Conservation (phyloP, 78 protist species). For the slime mould (Dictyostelium discoideum) region dicty_2.7 NC_007091.3:1110001-1110500, state of each 20-base stretch:
- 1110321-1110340: neutral
- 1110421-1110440: too few relatives aligned
- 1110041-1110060: conserved; percentile 1
- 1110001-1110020: neutral
- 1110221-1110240: too few relatives aligned
- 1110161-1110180: neutral
- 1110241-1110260: too few relatives aligned
- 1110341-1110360: neutral
- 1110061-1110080: neutral
- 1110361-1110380: neutral
- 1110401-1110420: too few relatives aligned
- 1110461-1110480: too few relatives aligned
- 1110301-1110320: neutral
- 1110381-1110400: too few relatives aligned
- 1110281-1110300: neutral
- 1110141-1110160: neutral
- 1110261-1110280: too few relatives aligned
- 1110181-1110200: neutral
- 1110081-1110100: neutral
- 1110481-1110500: too few relatives aligned
- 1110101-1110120: neutral
- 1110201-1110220: too few relatives aligned
- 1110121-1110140: neutral
- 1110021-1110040: conserved; percentile 17
- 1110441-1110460: too few relatives aligned